These are phyloP conservation scores for Neurospora sp. DNA, from an alignment of 2,329 filamentous ascomycete species.

Conservation along the genomic window DNA sequence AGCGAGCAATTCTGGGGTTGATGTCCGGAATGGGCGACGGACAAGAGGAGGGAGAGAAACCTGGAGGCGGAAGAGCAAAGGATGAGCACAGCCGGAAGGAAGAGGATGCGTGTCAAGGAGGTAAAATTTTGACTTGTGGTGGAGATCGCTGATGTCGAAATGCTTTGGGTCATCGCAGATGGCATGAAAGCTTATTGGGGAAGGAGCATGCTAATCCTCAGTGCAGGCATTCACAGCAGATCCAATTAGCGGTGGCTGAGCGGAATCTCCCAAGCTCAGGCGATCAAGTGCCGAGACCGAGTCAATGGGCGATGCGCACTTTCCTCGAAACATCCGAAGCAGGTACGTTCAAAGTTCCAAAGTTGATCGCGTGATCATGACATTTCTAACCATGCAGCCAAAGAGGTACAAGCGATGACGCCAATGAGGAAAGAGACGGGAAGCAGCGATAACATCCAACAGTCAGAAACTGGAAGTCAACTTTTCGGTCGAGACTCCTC, in stretches of 20 bases:
- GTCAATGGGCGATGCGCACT: neutral
- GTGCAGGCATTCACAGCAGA: neutral
- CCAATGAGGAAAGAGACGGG: rapidly evolving
- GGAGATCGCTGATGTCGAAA: neutral
- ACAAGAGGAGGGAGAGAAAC: neutral
- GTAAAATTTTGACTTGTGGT: neutral
- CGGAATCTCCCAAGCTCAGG: neutral
- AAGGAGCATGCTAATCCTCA: neutral
- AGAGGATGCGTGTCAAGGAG: neutral
- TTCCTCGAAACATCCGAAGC: neutral
- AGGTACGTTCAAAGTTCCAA: neutral
- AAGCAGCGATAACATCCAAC: neutral
- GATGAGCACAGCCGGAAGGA: neutral
- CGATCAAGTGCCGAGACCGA: neutral
- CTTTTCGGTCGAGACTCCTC: neutral
- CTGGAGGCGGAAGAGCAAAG: neutral
- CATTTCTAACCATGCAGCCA: neutral
- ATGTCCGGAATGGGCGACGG: neutral
- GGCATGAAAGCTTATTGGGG: neutral
- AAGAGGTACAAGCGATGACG: neutral
- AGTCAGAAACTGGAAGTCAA: neutral
- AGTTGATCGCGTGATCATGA: neutral
- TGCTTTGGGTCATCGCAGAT: neutral
- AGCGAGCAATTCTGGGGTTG: neutral
- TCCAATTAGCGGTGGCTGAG: neutral